Conservation (phyloP, 805 yeast genomes). For the Saccharomycopsis babjevae region DNA sequence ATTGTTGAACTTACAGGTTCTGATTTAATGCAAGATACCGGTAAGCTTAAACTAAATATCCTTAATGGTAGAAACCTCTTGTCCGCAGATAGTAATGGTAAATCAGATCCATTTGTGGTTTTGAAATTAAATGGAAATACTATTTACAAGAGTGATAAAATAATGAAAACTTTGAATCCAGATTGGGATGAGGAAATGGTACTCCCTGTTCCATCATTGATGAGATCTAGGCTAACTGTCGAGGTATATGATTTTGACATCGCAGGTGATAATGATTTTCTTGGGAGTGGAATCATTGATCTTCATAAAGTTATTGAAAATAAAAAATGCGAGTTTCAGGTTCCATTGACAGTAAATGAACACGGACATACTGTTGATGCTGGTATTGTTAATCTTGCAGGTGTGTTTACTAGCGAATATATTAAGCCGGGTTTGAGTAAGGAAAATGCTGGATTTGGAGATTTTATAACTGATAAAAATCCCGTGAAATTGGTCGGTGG, state of each 20-base stretch:
- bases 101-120: constrained; percentile 60
- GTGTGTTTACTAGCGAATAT: constrained; percentile 54
- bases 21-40: constrained; percentile 63
- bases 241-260: constrained; percentile 70
- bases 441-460: constrained; percentile 34
- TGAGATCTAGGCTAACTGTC: constrained; percentile 38
- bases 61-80: constrained; percentile 43
- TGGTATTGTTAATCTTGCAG: constrained; percentile 47
- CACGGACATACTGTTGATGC: constrained; percentile 35
- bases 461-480: constrained; percentile 28
- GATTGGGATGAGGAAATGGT: constrained; percentile 62
- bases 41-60: constrained; percentile 46
- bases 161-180: constrained; percentile 62
- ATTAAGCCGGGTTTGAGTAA: constrained; percentile 49
- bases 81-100: constrained; percentile 63
- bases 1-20: constrained; percentile 40
- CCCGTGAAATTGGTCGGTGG: constrained; percentile 34
- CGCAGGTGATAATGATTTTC: constrained; percentile 53
- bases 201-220: constrained; percentile 54
- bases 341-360: constrained; percentile 27
- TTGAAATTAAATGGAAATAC: constrained; percentile 45
- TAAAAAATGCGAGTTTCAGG: constrained; percentile 34
- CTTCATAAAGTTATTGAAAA: constrained; percentile 39
- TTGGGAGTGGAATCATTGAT: constrained; percentile 46
- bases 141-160: constrained; percentile 46